These are phyloP conservation scores for Phytophthora pseudosyringae DNA, from an alignment of 352 stramenopile genomes.

Conservation along the genomic window DNA sequence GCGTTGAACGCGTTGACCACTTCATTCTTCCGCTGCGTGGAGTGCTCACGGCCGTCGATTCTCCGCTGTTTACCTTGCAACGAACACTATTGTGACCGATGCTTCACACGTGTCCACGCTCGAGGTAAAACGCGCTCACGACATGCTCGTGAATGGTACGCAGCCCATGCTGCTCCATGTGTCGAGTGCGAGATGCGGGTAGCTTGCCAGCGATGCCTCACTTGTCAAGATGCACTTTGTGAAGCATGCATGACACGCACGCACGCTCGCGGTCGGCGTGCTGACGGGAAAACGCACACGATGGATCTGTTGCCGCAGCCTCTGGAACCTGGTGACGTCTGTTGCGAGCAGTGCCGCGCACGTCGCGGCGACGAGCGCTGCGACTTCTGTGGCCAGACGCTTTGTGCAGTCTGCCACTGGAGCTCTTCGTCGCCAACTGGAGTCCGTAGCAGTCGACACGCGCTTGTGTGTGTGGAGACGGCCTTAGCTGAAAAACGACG, in stretches of 20 bases:
- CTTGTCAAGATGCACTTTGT: slow-evolving; percentile 75
- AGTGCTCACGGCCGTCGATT: slow-evolving; percentile 70
- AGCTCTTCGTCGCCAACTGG: slow-evolving; percentile 35
- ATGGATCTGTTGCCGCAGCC: slow-evolving; percentile 60
- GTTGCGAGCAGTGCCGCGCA: slow-evolving; percentile 68
- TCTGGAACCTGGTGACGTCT: slow-evolving; percentile 44
- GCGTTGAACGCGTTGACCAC: slow-evolving; percentile 46
- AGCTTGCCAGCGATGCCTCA: slow-evolving; percentile 66
- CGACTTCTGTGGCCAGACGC: slow-evolving; percentile 52
- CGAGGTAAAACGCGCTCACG: slow-evolving; percentile 58
- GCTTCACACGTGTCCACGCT: slow-evolving; percentile 73
- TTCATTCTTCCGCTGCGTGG: slow-evolving; percentile 68
- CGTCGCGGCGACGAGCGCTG: slow-evolving; percentile 63
- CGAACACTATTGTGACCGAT: slow-evolving; percentile 84
- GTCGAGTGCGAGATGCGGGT: slow-evolving; percentile 79
- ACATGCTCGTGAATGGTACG: slow-evolving; percentile 72
- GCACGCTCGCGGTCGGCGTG: slow-evolving; percentile 52
- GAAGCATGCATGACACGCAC: slow-evolving; percentile 67
- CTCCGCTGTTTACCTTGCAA: slow-evolving; percentile 72
- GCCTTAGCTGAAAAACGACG: slow-evolving; percentile 56
- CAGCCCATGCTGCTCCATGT: slow-evolving; percentile 56
- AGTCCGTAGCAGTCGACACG: slow-evolving; percentile 41
- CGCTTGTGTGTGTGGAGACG: slow-evolving; percentile 65
- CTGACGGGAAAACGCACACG: slow-evolving; percentile 43
- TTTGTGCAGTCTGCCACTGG: slow-evolving; percentile 68